phyloP scores from a whole-genome alignment of 306 rosid genomes.

The Urtica urens region DNA sequence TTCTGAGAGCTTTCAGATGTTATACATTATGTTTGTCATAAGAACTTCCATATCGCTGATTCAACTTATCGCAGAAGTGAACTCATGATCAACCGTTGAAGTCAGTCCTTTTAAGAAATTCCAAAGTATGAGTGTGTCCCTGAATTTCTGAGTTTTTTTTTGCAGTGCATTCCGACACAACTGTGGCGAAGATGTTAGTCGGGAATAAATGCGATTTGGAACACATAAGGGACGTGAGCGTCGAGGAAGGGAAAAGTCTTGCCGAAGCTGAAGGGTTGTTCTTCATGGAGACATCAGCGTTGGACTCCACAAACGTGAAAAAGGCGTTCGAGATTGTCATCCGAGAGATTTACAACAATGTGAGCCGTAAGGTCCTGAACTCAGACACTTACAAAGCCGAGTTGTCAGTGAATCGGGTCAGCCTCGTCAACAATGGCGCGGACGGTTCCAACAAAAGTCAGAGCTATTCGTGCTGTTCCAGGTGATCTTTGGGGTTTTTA shows the following conservation, averaged over 20 bases:
- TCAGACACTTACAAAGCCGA: slow-evolving; percentile 91
- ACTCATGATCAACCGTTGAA: neutral
- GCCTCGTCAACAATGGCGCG: slow-evolving; percentile 59
- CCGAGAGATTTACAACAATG: slow-evolving; percentile 76
- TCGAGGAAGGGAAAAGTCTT: slow-evolving; percentile 80
- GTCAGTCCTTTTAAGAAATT: neutral
- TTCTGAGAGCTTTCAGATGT: neutral
- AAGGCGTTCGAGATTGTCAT: slow-evolving; percentile 83
- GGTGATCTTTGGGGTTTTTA: slow-evolving; percentile 32
- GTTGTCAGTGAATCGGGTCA: slow-evolving; percentile 76
- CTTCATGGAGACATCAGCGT: slow-evolving; percentile 95
- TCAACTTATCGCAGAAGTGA: too few relatives aligned
- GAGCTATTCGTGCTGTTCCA: slow-evolving; percentile 68
- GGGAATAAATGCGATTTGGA: slow-evolving; percentile 88
- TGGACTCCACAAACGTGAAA: slow-evolving; percentile 74
- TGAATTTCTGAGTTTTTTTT: neutral
- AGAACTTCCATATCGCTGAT: too few relatives aligned
- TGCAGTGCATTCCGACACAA: slow-evolving; percentile 92
- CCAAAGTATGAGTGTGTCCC: neutral
- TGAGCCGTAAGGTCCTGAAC: slow-evolving; percentile 84
- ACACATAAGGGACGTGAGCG: slow-evolving; percentile 59
- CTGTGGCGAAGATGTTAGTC: slow-evolving; percentile 82
- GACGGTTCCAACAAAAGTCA: slow-evolving; percentile 42
- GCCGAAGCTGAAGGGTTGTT: slow-evolving; percentile 88
- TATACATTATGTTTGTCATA: neutral